These are phyloP conservation scores for Gyrodon lividus DNA, from an alignment of 768 basidiomycete species.

Conservation along the genomic window DNA sequence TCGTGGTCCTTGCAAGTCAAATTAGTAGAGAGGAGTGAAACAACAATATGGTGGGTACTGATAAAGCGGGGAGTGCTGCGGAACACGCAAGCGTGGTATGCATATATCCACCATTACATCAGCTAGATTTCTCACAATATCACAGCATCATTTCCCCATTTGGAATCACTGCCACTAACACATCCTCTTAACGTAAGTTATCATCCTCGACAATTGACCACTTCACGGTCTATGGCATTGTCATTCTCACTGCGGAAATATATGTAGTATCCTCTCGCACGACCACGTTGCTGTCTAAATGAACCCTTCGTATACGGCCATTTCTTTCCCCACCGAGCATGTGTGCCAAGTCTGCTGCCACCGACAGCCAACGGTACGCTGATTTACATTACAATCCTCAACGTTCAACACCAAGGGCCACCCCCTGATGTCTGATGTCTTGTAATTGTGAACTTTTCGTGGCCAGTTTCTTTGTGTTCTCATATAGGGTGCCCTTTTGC, in stretches of 20 bases:
- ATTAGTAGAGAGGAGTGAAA: slow-evolving; percentile 1
- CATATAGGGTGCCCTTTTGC: neutral
- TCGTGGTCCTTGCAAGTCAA: slow-evolving; percentile 8
- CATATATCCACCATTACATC: slow-evolving; percentile 38
- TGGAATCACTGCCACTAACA: slow-evolving; percentile 7
- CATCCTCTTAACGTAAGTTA: slow-evolving; percentile 19
- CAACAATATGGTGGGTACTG: slow-evolving; percentile 4
- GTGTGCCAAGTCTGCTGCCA: no score
- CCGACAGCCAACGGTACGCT: no score
- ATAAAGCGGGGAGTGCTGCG: slow-evolving; percentile 27
- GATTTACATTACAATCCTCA: neutral
- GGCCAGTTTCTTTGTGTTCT: slow-evolving; percentile 1
- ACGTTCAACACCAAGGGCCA: no score
- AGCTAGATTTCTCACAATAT: slow-evolving; percentile 29
- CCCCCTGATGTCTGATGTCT: no score
- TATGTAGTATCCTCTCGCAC: neutral
- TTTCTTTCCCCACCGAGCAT: neutral
- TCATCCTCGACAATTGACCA: no score
- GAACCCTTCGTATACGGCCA: neutral
- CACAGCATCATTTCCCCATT: slow-evolving; percentile 19
- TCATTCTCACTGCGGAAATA: slow-evolving; percentile 21
- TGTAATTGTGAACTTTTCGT: neutral
- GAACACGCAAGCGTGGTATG: slow-evolving; percentile 32
- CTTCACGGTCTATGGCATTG: no score
- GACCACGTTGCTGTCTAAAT: neutral